Evolutionary conservation across 2,329 filamentous ascomycete species (phyloP), one percentile per base, ranked within the genome.

Genomic region (Zalaria obscura): DNA sequence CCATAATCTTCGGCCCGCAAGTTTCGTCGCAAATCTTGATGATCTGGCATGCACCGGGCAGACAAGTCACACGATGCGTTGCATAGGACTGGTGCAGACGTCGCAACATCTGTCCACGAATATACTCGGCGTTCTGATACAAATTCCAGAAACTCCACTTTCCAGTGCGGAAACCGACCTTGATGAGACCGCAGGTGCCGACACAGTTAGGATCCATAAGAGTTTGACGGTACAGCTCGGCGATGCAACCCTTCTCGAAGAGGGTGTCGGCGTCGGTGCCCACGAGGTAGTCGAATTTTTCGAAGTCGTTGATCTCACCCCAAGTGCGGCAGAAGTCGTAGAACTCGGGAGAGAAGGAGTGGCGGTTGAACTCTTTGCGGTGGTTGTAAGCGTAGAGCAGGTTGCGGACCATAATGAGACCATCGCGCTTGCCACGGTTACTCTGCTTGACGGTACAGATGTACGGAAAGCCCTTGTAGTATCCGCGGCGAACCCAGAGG

Each of bases 391-490:
- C 65, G 47, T 67, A 65, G 4, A 70, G 50, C 36, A 71, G 64
- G 1, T 67, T 70, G 0, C 68, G 65, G 2, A 61, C 63, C n/a
- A 70, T 62, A 47, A 68, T 69, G 35, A 71, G 51, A 38, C 66
- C 67, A 49, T 72, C 68, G 2, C 66, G 59, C 51, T 70, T 72
- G 31, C 67, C 67, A 46, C 68, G 65, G 50, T 69, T 70, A 50
- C 68, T 63, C 9, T 63, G 56, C 50, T 71, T 71, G 37, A 68
- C 64, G 32, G 71, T 64, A 42, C 68, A 64, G 27, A 69, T 54
- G 42, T 65, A 70, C 0, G 67, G 67, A 0, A 69, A 47, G 1
- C 63, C 66, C 47, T 63, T 64, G 53, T 69, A 70, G 29, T 51
- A 56, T 0, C 68, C 68, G 0, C 56, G 63, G 25, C 65, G 60